Percentiles rank a stretch among this genome's conserved stretches.
These are phyloP conservation scores for Coemansia sp. DNA, from an alignment of 192 early-diverging fungal genomes.

Conservation along the genomic window DNA sequence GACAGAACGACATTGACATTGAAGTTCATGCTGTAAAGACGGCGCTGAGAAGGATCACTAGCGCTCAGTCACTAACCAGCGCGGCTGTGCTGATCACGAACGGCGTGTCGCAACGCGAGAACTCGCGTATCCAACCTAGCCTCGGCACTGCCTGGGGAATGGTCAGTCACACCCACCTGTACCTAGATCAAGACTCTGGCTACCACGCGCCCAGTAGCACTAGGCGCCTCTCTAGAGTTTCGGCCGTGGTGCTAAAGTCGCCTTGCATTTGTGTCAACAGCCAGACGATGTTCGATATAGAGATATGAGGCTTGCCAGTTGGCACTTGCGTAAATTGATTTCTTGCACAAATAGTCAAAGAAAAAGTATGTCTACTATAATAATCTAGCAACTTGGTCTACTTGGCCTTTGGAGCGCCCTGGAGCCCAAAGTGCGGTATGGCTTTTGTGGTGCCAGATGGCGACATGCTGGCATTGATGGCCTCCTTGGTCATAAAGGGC, in stretches of 20 bases:
- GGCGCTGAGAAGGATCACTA: slow-evolving; percentile 26
- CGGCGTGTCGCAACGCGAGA: slow-evolving; percentile 37
- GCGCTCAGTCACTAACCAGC: background rate
- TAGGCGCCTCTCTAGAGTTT: background rate
- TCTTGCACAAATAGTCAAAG: background rate
- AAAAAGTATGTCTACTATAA: background rate
- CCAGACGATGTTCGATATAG: slow-evolving; percentile 4
- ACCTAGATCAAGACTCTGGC: slow-evolving; percentile 7
- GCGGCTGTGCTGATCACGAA: slow-evolving; percentile 35
- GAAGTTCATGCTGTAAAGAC: slow-evolving; percentile 32
- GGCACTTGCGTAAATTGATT: no score
- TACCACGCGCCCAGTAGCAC: background rate
- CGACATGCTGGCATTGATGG: slow-evolving; percentile 11
- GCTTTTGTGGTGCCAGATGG: background rate
- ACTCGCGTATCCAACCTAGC: slow-evolving; percentile 27
- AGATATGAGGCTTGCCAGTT: no score
- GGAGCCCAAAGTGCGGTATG: background rate
- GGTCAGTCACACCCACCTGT: slow-evolving; percentile 38
- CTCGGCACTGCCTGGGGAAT: slow-evolving; percentile 34
- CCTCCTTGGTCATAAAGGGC: slow-evolving; percentile 35
- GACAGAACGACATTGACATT: slow-evolving; percentile 16
- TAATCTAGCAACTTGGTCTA: background rate
- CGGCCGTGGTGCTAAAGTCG: slow-evolving; percentile 26
- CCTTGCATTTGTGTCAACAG: slow-evolving; percentile 6
- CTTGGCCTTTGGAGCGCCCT: background rate